These are phyloP conservation scores for Desmodesmus armatus DNA, from an alignment of 139 green algal species.

Conservation along the genomic window DNA sequence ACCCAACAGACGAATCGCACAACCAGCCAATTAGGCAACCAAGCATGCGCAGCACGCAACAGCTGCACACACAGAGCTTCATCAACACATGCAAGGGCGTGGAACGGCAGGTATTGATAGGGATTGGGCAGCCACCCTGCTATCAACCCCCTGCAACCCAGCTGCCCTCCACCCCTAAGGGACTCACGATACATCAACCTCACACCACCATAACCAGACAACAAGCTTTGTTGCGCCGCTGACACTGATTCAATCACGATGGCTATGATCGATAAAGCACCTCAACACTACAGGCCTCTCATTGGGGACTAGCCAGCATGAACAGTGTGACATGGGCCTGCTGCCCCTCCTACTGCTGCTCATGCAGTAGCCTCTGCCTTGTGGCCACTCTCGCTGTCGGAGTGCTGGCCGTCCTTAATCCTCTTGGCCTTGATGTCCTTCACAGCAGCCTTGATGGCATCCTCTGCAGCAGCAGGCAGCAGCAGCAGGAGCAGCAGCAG, in stretches of 20 bases:
- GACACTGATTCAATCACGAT: too few relatives aligned
- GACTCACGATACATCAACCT: not conserved
- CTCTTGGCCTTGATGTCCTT: conserved; percentile 92
- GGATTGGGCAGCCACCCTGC: not conserved
- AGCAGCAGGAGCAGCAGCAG: too few relatives aligned
- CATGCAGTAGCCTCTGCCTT: not conserved
- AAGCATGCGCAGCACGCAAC: not conserved
- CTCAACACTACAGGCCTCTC: not conserved
- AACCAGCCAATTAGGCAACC: not conserved
- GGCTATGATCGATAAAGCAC: not conserved
- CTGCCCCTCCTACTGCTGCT: not conserved
- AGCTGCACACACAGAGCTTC: not conserved
- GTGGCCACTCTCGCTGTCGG: not conserved
- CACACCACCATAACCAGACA: too few relatives aligned
- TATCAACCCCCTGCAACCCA: too few relatives aligned
- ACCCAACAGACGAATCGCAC: not conserved
- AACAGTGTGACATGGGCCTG: not conserved
- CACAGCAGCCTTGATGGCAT: conserved; percentile 94
- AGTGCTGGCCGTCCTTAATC: conserved; percentile 5
- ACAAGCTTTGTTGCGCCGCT: too few relatives aligned
- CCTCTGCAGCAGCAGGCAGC: too few relatives aligned
- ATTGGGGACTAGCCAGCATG: not conserved
- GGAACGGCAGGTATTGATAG: not conserved
- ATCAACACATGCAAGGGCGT: not conserved
- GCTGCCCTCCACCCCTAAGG: too few relatives aligned